Evolutionary conservation across 768 basidiomycete species (phyloP), one percentile per base, ranked within the genome.

Genomic region (Amanita muscaria): DNA sequence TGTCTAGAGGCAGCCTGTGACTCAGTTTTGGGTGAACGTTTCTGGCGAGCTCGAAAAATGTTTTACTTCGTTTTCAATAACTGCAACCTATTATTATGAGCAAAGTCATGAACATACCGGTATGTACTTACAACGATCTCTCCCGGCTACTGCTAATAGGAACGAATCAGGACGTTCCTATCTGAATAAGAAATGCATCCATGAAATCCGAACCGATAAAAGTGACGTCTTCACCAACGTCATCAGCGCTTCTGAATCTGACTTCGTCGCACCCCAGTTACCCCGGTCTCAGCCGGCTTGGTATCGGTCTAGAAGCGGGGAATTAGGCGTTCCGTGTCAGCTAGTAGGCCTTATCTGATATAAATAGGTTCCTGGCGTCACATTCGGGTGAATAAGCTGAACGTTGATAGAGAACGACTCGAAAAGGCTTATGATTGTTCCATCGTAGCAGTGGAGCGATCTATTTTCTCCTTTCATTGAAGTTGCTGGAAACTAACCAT

Each of bases 141-240:
- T 40, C 41, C 48, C 25, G 59, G 42, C 18, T 0, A 24, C 16
- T 35, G 27, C 23, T 32, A 6, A 46, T 35, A 31, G 11, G 36
- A n/a, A n/a, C 11, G 11, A 4, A 10, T 34, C 38, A 86, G 85
- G 38, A 97, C 94, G 66, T 89, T 99, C 57, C 80, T 98, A 23
- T 88, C 94, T 58, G 79, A 11, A 96, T 94, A 72, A 92, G 92
- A 69, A 98, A 93, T 1, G 96, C 96, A 0, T 97, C 98, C 62
- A 77, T 99, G 56, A 97, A 99, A 75, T 96, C 98, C 80, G 94
- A 98, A 70, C 97, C 98, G 64, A 96, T 98, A 69, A 97, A 97
- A 93, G 93, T 93, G 3, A 97, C 94, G 2, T 98, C 64, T 86
- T 99, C 45, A 93, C 96, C 31, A 96, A 99, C 60, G 86, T 93